Base-by-base conservation (phyloP, 306 rosid species). In the Malus sylvestris region DNA sequence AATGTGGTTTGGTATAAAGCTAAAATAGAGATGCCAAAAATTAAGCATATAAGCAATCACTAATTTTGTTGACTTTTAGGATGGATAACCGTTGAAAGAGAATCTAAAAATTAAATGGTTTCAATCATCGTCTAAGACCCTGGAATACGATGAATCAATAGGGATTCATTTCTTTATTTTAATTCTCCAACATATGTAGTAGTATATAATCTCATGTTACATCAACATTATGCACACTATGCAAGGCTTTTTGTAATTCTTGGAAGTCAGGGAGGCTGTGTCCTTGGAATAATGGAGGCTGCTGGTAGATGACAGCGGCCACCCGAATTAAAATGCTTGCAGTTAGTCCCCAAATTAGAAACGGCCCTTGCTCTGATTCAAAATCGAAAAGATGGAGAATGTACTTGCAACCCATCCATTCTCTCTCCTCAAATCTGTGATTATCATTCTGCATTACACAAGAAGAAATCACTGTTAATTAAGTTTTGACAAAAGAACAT, bases 391-490 rank as follows among this genome's bases (percentile, higher is more conserved):
- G 79, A 76, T 81, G 85, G 16, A 64, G 55, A 4, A n/a, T 40
- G 57, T 84, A 70, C 67, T 81, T 84, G 73, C 46, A 49, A 8
- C 87, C 85, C 76, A 40, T 84, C 87, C 82, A 84, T 45, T 84
- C 78, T 72, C 81, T 81, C 44, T 81, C 78, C 70, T 81, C 85
- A 6, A 71, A 58, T 74, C 75, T 78, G 42, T 84, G 75, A 38
- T 78, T 74, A 22, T 81, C 78, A 49, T 58, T 57, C 87, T 84
- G 67, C 72, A 75, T 10, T 18, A 44, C 46, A n/a, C 60, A 58
- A 25, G 25, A 42, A 15, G 29, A 62, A 1, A 53, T 14, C 42
- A 52, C 2, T 15, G 13, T 32, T 15, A 18, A 64, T 30, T 58
- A 9, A 22, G 66, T 61, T 29, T 61, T 61, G 20, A 32, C 19